Base-by-base conservation (phyloP, 495 filamentous ascomycete genomes). In the Penicillium bialowiezense region DNA sequence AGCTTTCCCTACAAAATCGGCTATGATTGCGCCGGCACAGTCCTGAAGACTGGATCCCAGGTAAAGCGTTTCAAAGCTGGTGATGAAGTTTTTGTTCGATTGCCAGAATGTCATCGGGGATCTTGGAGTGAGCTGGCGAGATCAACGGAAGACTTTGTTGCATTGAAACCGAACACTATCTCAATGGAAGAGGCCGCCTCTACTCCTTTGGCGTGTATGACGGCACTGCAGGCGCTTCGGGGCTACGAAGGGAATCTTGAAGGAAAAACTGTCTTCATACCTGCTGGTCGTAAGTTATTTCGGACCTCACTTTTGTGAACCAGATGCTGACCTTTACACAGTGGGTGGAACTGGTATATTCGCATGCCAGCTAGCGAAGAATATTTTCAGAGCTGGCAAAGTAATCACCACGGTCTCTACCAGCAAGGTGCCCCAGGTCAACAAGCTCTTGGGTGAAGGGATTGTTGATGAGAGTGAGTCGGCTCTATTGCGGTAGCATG, bases 211-310 rank as follows among this genome's bases (percentile, higher is more conserved):
- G 65, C 57, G 5, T 59, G 59, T 12, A 50, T 73, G 18, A 79
- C 75, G 0, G 68, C 73, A 5, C 47, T 74, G 7, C 74, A 79
- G 55, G 60, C 68, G 9, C 53, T n/a, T 81, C 7, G 58, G 29
- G 55, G 57, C 2, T 78, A 63, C 5, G 54, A 76, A 37, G 69
- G 64, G 15, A 48, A 55, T 38, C 51, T 73, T 15, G 62, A 69
- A 20, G 79, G 77, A 6, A 83, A 83, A 65, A 81, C 76, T 12
- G 76, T 80, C 3, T 77, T 77, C 50, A 63, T 83, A 7, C 68
- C 79, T 9, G 78, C 61, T 15, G 78, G 71, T 4, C 51, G 64
- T 64, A 62, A 18, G 58, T 39, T 21, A 19, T 10, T 19, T 19
- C 13, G 3, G 2, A 34, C 15, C 7, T 7, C 13, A 34, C 36